Evolutionary conservation across 2,329 filamentous ascomycete species (phyloP).

Genomic region (Macrophomina pseudophaseolina): DNA sequence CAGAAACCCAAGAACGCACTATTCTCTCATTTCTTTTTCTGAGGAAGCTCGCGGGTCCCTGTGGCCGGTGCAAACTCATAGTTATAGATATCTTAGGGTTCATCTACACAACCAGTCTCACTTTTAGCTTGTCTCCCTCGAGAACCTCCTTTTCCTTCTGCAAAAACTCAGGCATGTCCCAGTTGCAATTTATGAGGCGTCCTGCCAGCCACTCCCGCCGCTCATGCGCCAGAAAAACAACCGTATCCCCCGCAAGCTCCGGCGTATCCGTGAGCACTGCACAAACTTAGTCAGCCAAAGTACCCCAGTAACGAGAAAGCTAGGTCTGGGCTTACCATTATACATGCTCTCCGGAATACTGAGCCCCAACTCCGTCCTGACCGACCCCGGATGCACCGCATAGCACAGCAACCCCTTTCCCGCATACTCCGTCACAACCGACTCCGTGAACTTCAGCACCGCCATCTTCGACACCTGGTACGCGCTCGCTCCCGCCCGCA

Average conservation of each 20-base stretch:
- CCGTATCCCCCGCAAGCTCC: conserved; percentile 14
- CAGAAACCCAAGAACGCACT: too few relatives aligned
- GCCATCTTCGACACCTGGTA: conserved; percentile 60
- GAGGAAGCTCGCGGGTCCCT: too few relatives aligned
- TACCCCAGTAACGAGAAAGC: too few relatives aligned
- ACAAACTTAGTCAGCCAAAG: neutral
- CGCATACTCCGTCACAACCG: conserved; percentile 48
- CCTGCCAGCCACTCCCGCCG: conserved; percentile 54
- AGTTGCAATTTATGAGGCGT: conserved; percentile 51
- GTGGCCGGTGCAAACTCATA: too few relatives aligned
- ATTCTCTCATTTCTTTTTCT: too few relatives aligned
- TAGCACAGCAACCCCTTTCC: conserved; percentile 34
- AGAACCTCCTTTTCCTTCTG: too few relatives aligned
- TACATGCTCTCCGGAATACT: neutral
- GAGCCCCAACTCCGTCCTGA: conserved; percentile 32
- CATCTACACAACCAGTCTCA: neutral
- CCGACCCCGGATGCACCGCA: conserved; percentile 38
- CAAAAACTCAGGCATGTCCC: conserved; percentile 56
- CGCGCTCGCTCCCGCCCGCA: conserved; percentile 29
- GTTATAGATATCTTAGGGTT: too few relatives aligned
- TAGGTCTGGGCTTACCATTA: too few relatives aligned
- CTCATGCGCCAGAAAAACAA: conserved; percentile 44
- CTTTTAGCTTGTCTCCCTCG: too few relatives aligned
- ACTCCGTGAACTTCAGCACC: conserved; percentile 56
- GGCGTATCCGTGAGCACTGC: conserved; percentile 7